These are phyloP conservation scores for Naganishia cerealis DNA, from an alignment of 1,284 basidiomycete species.

Conservation along the genomic window DNA sequence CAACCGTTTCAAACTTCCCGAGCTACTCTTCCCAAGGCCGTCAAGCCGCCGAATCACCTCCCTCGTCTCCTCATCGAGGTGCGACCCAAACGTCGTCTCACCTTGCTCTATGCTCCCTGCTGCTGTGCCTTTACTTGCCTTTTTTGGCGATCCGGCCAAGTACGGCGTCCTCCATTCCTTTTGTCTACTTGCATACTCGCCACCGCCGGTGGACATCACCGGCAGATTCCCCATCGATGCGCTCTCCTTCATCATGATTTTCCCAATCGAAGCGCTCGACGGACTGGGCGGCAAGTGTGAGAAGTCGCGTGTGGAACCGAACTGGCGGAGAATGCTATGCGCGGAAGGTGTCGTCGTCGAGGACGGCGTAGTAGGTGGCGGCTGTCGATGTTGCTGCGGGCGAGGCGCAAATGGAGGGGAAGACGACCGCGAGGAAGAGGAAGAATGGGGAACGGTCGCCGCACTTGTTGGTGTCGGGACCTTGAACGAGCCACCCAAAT, in stretches of 20 bases:
- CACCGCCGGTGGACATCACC: constrained; percentile 41
- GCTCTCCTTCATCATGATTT: constrained; percentile 66
- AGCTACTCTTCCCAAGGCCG: constrained; percentile 68
- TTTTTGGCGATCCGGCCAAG: constrained; percentile 8
- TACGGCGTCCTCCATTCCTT: constrained; percentile 14
- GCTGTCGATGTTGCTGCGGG: constrained; percentile 3
- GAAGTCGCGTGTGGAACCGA: constrained; percentile 64
- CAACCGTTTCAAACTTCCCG: constrained; percentile 58
- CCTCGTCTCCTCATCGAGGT: constrained; percentile 73
- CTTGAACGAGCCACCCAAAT: constrained; percentile 19
- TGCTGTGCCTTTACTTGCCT: constrained; percentile 5
- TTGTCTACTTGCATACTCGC: constrained; percentile 34
- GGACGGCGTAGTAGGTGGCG: not conserved
- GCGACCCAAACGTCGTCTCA: not conserved
- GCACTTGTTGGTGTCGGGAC: constrained; percentile 12
- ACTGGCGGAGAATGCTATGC: constrained; percentile 58
- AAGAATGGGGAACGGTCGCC: not conserved
- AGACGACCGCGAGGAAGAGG: not conserved
- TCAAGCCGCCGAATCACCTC: constrained; percentile 92
- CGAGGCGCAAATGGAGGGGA: not conserved
- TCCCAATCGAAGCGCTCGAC: constrained; percentile 76
- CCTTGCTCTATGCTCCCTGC: not conserved
- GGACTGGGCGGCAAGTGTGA: constrained; percentile 85
- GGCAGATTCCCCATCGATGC: constrained; percentile 53
- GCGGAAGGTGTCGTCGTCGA: constrained; percentile 40